Percentiles rank a stretch among this genome's conserved stretches.
Conservation (phyloP, 2,329 filamentous ascomycete species). For the Aureobasidium vineae region DNA sequence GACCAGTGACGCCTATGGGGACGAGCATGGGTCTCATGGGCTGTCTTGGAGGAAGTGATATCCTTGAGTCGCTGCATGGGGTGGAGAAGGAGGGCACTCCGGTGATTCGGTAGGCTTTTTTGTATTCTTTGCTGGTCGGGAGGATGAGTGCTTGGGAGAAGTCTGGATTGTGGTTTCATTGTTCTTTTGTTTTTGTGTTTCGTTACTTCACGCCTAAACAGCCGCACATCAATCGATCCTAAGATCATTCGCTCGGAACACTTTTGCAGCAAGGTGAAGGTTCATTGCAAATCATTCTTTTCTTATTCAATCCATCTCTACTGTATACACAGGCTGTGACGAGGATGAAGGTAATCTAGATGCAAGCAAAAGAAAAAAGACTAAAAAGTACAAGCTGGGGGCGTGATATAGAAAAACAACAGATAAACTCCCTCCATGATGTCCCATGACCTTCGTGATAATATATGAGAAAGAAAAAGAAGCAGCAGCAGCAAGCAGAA, state of each 20-base stretch:
- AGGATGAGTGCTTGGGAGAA: background rate
- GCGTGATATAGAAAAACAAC: constrained; percentile 15
- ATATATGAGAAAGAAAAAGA: background rate
- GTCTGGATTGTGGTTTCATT: background rate
- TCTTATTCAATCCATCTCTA: constrained; percentile 6
- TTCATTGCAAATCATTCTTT: constrained; percentile 21
- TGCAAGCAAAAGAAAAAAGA: constrained; percentile 17
- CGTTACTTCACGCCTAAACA: background rate
- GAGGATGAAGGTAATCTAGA: constrained; percentile 1
- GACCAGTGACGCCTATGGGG: constrained; percentile 28
- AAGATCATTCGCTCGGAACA: background rate
- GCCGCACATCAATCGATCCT: background rate
- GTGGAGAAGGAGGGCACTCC: constrained; percentile 65
- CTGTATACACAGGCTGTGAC: constrained; percentile 1
- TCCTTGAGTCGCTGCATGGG: constrained; percentile 77
- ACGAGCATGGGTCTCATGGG: constrained; percentile 48
- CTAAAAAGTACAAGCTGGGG: constrained; percentile 4
- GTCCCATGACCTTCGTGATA: constrained; percentile 18
- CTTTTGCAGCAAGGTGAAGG: background rate
- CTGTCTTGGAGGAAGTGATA: constrained; percentile 75
- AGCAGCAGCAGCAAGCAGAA: background rate
- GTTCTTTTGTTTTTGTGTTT: background rate
- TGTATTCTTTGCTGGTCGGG: background rate
- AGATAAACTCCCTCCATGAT: constrained; percentile 8
- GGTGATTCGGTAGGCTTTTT: constrained; percentile 40